Conservation (phyloP, 495 filamentous ascomycete species). For the Aspergillus diversus region DNA sequence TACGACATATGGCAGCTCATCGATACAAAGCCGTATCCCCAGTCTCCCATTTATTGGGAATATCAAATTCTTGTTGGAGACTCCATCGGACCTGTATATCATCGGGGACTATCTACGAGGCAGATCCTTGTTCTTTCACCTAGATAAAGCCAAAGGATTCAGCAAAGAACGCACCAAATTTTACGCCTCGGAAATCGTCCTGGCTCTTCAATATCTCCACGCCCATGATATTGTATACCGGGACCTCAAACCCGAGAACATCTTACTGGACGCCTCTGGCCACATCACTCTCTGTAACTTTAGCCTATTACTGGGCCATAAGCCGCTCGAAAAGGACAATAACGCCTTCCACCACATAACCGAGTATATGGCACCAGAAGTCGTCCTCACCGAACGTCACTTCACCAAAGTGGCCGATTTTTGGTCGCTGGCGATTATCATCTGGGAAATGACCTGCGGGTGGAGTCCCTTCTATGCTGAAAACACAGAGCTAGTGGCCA, state of each 20-base stretch:
- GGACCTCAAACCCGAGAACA: constrained; percentile 86
- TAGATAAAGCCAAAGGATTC: constrained; percentile 97
- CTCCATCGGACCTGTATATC: constrained; percentile 91
- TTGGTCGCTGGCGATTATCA: constrained; percentile 96
- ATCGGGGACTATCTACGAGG: constrained; percentile 99
- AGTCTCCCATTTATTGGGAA: constrained; percentile 98
- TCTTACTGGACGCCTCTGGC: constrained; percentile 79
- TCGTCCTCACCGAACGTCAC: constrained; percentile 95
- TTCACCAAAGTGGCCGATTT: constrained; percentile 99
- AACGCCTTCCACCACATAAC: constrained; percentile 99
- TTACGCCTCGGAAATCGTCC: constrained; percentile 96
- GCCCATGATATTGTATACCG: constrained; percentile 97
- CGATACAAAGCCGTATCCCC: constrained; percentile 92
- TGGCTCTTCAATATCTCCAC: constrained; percentile 93
- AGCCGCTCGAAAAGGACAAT: constrained; percentile 93
- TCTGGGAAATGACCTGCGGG: constrained; percentile 99
- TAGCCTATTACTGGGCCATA: constrained; percentile 93
- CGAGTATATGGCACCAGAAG: constrained; percentile 95
- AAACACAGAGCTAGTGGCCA: constrained; percentile 99
- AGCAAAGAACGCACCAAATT: constrained; percentile 95
- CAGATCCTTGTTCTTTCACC: constrained; percentile 96
- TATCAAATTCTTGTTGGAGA: constrained; percentile 98
- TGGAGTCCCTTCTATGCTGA: constrained; percentile 99
- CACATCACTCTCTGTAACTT: constrained; percentile 88
- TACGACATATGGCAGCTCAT: constrained; percentile 97